phyloP scores from a whole-genome alignment of 331 rosid genomes.

The Malus hybrid region DNA sequence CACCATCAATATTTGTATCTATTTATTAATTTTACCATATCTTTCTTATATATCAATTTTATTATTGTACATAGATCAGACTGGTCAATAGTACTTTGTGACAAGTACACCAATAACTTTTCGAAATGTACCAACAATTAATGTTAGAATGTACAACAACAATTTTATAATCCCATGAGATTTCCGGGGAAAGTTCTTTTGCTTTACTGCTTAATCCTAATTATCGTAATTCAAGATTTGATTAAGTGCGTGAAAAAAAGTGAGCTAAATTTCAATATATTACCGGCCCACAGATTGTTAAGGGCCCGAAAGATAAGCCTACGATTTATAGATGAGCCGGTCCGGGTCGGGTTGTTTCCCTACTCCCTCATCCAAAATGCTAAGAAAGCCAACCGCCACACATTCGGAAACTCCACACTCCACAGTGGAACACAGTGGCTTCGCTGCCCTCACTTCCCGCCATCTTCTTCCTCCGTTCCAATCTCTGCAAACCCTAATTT shows the following conservation, averaged over 20 bases:
- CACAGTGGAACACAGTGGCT: not conserved
- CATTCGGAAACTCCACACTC: not conserved
- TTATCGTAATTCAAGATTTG: no score
- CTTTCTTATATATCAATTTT: no score
- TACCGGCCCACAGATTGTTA: not conserved
- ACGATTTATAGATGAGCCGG: not conserved
- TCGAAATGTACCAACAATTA: not conserved
- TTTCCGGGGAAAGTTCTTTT: not conserved
- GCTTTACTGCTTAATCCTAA: not conserved
- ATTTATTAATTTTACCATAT: no score
- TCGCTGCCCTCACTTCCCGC: not conserved
- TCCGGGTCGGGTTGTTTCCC: not conserved
- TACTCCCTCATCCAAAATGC: not conserved
- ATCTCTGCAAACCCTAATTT: not conserved
- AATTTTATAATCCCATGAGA: not conserved
- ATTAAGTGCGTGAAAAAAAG: not conserved
- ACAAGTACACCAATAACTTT: not conserved
- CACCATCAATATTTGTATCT: not conserved
- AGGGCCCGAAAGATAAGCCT: not conserved
- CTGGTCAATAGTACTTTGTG: not conserved
- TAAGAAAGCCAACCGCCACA: not conserved
- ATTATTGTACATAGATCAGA: not conserved
- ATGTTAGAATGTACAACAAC: no score
- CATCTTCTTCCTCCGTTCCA: not conserved
- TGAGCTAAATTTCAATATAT: not conserved